These are phyloP conservation scores for Arabidopsis arenosa DNA, from an alignment of 345 rosid species.

Conservation along the genomic window DNA sequence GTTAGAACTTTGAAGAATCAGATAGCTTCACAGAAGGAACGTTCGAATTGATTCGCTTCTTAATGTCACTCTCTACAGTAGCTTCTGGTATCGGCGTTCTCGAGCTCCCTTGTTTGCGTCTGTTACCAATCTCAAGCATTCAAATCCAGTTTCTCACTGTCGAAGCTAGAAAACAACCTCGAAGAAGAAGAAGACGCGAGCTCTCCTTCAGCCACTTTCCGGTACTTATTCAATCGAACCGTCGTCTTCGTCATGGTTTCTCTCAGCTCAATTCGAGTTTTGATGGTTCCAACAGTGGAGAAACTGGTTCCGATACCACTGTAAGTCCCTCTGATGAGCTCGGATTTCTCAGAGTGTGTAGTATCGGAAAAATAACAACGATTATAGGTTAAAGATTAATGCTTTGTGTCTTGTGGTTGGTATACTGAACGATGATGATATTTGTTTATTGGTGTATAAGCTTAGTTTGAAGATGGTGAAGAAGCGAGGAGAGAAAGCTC, in stretches of 20 bases:
- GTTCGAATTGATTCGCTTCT: conserved; percentile 23
- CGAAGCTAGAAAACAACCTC: conserved; percentile 41
- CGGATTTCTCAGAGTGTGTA: conserved; percentile 9
- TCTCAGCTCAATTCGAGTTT: conserved; percentile 40
- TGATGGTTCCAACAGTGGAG: conserved; percentile 44
- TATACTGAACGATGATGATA: conserved; percentile 14
- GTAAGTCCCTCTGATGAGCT: conserved; percentile 50
- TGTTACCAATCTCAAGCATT: conserved; percentile 30
- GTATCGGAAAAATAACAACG: background rate
- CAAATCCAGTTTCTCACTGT: conserved; percentile 30
- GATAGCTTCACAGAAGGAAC: conserved; percentile 4
- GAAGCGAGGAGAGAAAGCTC: conserved; percentile 44
- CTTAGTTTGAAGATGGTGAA: conserved; percentile 54
- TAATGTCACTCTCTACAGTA: conserved; percentile 39
- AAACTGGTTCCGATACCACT: conserved; percentile 49
- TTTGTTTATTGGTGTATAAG: conserved; percentile 36
- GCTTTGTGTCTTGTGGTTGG: conserved; percentile 20
- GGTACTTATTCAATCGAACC: conserved; percentile 27
- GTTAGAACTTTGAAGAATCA: background rate
- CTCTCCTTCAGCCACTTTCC: conserved; percentile 33
- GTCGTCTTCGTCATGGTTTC: conserved; percentile 24
- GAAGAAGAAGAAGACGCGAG: conserved; percentile 44
- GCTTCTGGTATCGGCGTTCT: conserved; percentile 28
- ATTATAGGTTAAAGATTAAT: conserved; percentile 26
- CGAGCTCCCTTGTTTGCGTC: conserved; percentile 48